These are phyloP conservation scores for Hymenoscyphus occultus DNA, from an alignment of 2,329 filamentous ascomycete genomes.

Conservation along the genomic window DNA sequence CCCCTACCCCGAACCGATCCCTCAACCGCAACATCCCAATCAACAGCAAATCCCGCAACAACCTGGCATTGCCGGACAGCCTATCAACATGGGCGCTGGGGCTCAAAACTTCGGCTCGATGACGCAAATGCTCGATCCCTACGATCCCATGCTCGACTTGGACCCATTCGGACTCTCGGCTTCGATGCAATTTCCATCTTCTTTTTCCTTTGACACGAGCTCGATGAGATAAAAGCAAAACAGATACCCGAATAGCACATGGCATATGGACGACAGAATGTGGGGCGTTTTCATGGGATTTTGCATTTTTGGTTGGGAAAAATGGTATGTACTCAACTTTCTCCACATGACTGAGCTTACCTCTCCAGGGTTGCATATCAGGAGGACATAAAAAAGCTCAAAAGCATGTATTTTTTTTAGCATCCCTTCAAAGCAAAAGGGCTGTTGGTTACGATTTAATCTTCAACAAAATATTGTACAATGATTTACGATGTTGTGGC, in stretches of 20 bases:
- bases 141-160: slow-evolving; percentile 85
- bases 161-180: slow-evolving; percentile 91
- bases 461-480: not conserved
- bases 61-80: slow-evolving; percentile 40
- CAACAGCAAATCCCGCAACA: slow-evolving; percentile 35
- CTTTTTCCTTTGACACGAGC: slow-evolving; percentile 66
- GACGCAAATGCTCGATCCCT: slow-evolving; percentile 58
- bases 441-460: not conserved
- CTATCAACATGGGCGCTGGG: slow-evolving; percentile 40
- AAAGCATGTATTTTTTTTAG: slow-evolving; percentile 4
- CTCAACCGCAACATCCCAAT: slow-evolving; percentile 32
- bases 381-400: slow-evolving; percentile 6
- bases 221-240: slow-evolving; percentile 34
- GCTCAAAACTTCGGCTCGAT: slow-evolving; percentile 41
- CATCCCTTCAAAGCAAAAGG: not conserved
- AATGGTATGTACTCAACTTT: slow-evolving; percentile 13
- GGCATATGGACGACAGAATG: not conserved
- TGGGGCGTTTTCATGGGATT: slow-evolving; percentile 6
- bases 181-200: slow-evolving; percentile 90
- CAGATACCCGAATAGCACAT: slow-evolving; percentile 30
- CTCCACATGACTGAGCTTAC: not conserved
- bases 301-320: slow-evolving; percentile 6
- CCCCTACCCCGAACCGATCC: slow-evolving; percentile 59
- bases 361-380: not conserved
- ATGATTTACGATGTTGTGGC: not conserved